Base-by-base conservation (phyloP, 2,329 filamentous ascomycete genomes). In the Phaeoacremonium minimum region DNA sequence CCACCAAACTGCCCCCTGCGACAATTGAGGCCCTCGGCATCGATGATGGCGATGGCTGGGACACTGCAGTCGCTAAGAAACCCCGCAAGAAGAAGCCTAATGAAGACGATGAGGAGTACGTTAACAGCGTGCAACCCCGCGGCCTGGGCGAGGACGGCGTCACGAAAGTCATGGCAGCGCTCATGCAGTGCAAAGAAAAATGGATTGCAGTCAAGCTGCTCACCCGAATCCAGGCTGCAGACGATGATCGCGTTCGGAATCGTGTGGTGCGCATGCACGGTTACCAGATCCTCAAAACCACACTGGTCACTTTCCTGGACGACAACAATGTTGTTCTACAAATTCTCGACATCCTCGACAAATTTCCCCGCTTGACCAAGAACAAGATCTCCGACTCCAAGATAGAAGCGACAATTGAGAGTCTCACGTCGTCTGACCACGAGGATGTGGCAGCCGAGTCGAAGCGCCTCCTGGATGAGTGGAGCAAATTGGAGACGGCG, bases 181-280 rank as follows among this genome's bases (percentile, higher is more conserved):
- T 98, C 41, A 90, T 95, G 80, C 91, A 96, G 60, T 95, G 88
- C 73, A 95, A 95, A 63, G 93, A 98, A 71, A 96, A 96, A 63
- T 98, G 93, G 93, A 96, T 98, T 60, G 89, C 87, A 4, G 89
- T 96, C 63, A 97, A 97, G 64, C 71, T 98, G 38, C 77, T 98
- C 41, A 77, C 83, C 48, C 90, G 93, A 35, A 89, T 98, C 44
- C 87, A 95, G 61, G 76, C 78, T 28, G 90, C 85, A 55, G 78
- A 91, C 33, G 89, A 96, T 49, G 88, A 95, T 53, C 81, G 81
- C 45, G 87, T 96, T 38, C 80, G 87, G 42, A 87, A 93, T 60
- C 81, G 85, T 35, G 89, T 97, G 28, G 86, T 96, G 55, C 87
- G 87, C 52, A 94, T 97, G 84, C 93, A 97, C 67, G 93, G 91